Percentiles rank a stretch among this genome's conserved stretches.
Conservation (phyloP, 805 yeast genomes). For the Myxozyma neglecta region DNA sequence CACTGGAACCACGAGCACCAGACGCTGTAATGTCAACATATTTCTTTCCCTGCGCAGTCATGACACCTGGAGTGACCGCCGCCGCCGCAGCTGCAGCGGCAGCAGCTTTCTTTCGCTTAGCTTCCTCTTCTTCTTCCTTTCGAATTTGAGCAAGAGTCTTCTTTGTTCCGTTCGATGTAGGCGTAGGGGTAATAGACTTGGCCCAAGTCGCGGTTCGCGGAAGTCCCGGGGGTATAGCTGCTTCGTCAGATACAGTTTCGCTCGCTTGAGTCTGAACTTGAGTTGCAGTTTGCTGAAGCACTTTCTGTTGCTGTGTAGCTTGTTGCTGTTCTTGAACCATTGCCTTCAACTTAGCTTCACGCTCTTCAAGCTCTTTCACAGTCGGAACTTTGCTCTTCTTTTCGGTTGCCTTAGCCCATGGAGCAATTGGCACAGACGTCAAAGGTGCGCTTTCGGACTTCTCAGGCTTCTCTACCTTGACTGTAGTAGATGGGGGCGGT, state of each 20-base stretch:
- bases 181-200: slow-evolving; percentile 27
- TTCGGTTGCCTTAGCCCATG: slow-evolving; percentile 26
- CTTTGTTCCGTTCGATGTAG: slow-evolving; percentile 32
- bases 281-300: background rate
- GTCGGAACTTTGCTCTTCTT: slow-evolving; percentile 28
- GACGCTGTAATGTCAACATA: slow-evolving; percentile 25
- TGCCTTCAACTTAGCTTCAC: slow-evolving; percentile 33
- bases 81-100: slow-evolving; percentile 19
- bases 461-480: slow-evolving; percentile 2
- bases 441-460: slow-evolving; percentile 4
- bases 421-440: slow-evolving; percentile 25
- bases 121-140: slow-evolving; percentile 42
- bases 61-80: slow-evolving; percentile 16
- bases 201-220: slow-evolving; percentile 38
- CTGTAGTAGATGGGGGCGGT: slow-evolving; percentile 20
- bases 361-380: slow-evolving; percentile 40
- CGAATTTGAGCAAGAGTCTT: slow-evolving; percentile 44
- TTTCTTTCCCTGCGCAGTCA: slow-evolving; percentile 17
- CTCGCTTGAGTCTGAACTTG: background rate
- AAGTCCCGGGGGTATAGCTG: slow-evolving; percentile 29
- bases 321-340: slow-evolving; percentile 27
- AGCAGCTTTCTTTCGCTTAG: slow-evolving; percentile 24
- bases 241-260: background rate
- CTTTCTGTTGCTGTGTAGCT: slow-evolving; percentile 6
- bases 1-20: background rate